Evolutionary conservation across 257 asterid species (phyloP), one percentile per base, ranked within the genome.

Genomic region (Haberlea rhodopensis): DNA sequence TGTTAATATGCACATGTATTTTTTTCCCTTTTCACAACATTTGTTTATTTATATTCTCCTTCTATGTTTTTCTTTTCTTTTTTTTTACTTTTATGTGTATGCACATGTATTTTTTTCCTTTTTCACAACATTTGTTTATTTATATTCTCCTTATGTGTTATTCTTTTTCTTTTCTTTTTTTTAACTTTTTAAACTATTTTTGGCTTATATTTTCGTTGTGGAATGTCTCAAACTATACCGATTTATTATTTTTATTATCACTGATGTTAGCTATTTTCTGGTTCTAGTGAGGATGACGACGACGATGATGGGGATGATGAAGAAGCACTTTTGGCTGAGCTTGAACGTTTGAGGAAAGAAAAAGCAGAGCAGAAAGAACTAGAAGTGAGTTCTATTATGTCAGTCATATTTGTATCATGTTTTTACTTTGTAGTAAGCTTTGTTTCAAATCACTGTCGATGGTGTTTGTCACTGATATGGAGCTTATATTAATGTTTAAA

Each of bases 251-350:
- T 40, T 40, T 57, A 26, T 25, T 57, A 57, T 10, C 56, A 15
- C 32, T 43, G 19, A 34, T 63, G 15, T 22, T 24, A 62, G 63
- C 22, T 69, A 26, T 43, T 65, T 53, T 6, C 9, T 65, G 29
- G 65, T 70, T 13, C 28, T 37, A 84, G 86, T 63, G 81, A 71
- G 22, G 82, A 81, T 0, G 87, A 83, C 4, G 94, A 79, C 0
- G 95, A 85, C 0, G 85, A 78, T 10, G 89, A 83, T 11, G 97
- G 82, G 57, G 96, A 94, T 71, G 99, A 87, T 62, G 87, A 82
- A 58, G 97, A 90, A 78, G 95, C 97, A 71, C 96, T 89, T 58
- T 23, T 92, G 79, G 94, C 92, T 31, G 99, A 89, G 77, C 97
- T 94, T 69, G 96, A 86, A 67, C 96, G 87, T 53, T 65, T 94